Evolutionary conservation across 805 yeast genomes (phyloP), one percentile per base, ranked within the genome.

Genomic region (Helenozyma baotianmanensis): DNA sequence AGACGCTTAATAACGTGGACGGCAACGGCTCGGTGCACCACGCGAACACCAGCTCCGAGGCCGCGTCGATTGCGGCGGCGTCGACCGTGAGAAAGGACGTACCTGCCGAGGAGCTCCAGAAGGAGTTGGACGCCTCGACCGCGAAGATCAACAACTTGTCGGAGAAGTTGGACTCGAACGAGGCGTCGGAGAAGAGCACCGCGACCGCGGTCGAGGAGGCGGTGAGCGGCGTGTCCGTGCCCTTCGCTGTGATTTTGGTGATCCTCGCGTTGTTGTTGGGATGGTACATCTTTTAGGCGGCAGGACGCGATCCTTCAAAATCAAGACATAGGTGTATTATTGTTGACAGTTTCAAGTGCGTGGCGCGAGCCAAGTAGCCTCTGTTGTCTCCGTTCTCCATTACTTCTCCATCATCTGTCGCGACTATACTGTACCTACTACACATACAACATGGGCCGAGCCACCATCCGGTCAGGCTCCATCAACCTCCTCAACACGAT

Each of bases 401-500:
- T n/a, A n/a, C n/a, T n/a, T n/a, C n/a, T n/a, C n/a, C n/a, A n/a
- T n/a, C n/a, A n/a, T n/a, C n/a, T n/a, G n/a, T n/a, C n/a, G n/a
- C n/a, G n/a, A n/a, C n/a, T n/a, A n/a, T n/a, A n/a, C n/a, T n/a
- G n/a, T n/a, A n/a, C n/a, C n/a, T n/a, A n/a, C n/a, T n/a, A n/a
- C n/a, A n/a, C n/a, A n/a, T n/a, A n/a, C n/a, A 27, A 12, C 14
- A 43, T 43, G 48, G 48, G 45, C n/a, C 35, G 30, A 18, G 49
- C 49, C 10, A 43, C 81, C 9, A 60, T 70, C 16, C 39, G 51
- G 2, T 80, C 89, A 1, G 81, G 90, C 2, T 61, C 76, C 12
- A 64, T 82, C 33, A 82, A 80, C 56, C 64, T 85, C 23, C 71
- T 80, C 34, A 84, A 84, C 60, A 83, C 92, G 16, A 81, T 84